Percentiles rank a stretch among this genome's conserved stretches.
phyloP scores from a whole-genome alignment of 306 rosid genomes.

The Begonia loranthoides region DNA sequence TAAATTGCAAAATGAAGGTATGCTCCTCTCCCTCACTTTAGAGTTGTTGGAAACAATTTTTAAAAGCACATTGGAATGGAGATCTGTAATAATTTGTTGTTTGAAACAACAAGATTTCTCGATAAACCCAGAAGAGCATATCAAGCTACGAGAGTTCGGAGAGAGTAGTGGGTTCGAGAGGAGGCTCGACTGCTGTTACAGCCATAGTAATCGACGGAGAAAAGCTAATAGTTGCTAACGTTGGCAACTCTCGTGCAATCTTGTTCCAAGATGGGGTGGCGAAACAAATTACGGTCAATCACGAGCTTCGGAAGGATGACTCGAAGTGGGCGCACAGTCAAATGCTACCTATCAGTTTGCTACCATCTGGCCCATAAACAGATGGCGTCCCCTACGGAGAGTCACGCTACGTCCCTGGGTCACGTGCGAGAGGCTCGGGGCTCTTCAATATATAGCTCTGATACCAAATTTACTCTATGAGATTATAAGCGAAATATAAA shows the following conservation, averaged over 20 bases:
- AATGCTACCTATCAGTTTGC: too few relatives aligned
- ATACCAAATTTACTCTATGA: too few relatives aligned
- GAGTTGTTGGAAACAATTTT: background rate
- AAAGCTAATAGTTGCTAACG: constrained; percentile 30
- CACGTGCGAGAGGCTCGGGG: too few relatives aligned
- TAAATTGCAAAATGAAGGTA: too few relatives aligned
- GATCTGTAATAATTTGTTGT: background rate
- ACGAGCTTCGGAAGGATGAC: constrained; percentile 35
- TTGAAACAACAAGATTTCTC: constrained; percentile 34
- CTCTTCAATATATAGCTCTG: too few relatives aligned
- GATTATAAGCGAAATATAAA: too few relatives aligned
- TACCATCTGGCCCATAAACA: too few relatives aligned
- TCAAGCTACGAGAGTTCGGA: constrained; percentile 34
- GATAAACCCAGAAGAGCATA: constrained; percentile 42
- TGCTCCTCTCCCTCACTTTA: too few relatives aligned
- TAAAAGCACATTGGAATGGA: background rate
- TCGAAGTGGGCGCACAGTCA: too few relatives aligned
- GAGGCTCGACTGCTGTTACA: constrained; percentile 62
- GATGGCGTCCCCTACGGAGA: too few relatives aligned
- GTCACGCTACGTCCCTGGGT: too few relatives aligned
- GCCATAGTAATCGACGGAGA: constrained; percentile 39
- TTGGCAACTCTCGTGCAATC: constrained; percentile 49
- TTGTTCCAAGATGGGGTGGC: constrained; percentile 36
- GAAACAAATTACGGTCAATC: constrained; percentile 36
- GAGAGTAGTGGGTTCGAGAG: constrained; percentile 18